phyloP scores from a whole-genome alignment of 441 rosid species.

The Jatropha multifida region DNA sequence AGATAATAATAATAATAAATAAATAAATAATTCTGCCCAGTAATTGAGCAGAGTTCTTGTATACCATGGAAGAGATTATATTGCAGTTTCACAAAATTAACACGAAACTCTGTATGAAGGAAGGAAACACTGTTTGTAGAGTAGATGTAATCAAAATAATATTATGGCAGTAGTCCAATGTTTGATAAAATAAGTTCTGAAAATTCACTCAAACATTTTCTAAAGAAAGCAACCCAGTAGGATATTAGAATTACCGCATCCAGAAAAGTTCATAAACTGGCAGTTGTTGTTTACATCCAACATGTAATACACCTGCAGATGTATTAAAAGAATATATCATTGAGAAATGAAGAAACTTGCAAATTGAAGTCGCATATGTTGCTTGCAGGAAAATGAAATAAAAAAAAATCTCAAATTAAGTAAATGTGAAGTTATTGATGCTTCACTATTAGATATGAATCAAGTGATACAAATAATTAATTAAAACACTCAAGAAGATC shows the following conservation, averaged over 20 bases:
- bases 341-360: slow-evolving; percentile 2
- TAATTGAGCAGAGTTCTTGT: background rate
- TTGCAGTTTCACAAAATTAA: background rate
- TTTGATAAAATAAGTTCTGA: slow-evolving; percentile 5
- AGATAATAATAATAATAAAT: background rate
- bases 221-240: background rate
- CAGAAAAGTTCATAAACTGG: slow-evolving; percentile 75
- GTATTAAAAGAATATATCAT: slow-evolving; percentile 6
- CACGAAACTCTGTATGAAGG: background rate
- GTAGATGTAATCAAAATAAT: background rate
- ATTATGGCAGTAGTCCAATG: background rate
- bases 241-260: slow-evolving; percentile 71
- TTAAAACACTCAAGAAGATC: background rate
- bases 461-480: background rate
- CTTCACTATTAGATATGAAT: background rate
- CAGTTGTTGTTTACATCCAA: slow-evolving; percentile 54
- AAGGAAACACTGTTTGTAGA: background rate
- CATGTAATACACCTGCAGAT: slow-evolving; percentile 88
- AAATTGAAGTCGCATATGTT: background rate
- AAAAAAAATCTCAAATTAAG: background rate
- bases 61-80: background rate
- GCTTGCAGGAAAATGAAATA: background rate
- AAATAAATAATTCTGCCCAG: background rate
- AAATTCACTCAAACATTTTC: background rate
- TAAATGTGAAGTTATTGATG: background rate